phyloP scores from a whole-genome alignment of 306 rosid species.

The Biancaea sappan region DNA sequence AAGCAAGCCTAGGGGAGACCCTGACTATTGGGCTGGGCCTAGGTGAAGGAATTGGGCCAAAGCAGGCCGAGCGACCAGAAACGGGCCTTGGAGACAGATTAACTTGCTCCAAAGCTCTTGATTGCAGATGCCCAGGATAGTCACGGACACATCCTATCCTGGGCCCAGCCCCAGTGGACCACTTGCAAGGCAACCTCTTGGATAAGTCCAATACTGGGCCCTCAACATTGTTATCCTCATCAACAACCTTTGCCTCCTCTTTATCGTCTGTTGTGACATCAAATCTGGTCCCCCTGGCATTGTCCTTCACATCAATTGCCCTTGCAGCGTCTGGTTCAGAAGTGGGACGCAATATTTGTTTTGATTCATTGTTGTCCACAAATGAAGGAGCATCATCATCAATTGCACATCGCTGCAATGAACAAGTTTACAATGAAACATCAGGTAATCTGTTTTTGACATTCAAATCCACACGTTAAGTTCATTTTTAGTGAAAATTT shows the following conservation, averaged over 20 bases:
- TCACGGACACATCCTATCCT: conserved; percentile 94
- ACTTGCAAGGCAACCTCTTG: conserved; percentile 70
- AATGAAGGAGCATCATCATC: conserved; percentile 74
- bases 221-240: background rate
- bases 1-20: conserved; percentile 68
- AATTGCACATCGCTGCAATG: conserved; percentile 63
- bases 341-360: conserved; percentile 34
- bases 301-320: conserved; percentile 1
- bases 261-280: conserved; percentile 22
- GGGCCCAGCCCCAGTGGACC: conserved; percentile 86
- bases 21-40: conserved; percentile 91
- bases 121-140: conserved; percentile 72
- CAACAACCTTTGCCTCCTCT: conserved; percentile 28
- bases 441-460: background rate
- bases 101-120: conserved; percentile 83
- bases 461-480: no score
- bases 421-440: conserved; percentile 1
- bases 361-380: conserved; percentile 31
- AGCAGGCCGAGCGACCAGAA: conserved; percentile 26
- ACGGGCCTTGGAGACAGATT: conserved; percentile 68
- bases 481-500: no score
- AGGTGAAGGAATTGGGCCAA: conserved; percentile 93
- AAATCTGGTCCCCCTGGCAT: conserved; percentile 4
- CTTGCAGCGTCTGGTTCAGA: conserved; percentile 13
- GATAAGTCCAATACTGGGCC: conserved; percentile 36